Conservation (phyloP, 2,329 filamentous ascomycete species). For the Neonectria hederae region DNA sequence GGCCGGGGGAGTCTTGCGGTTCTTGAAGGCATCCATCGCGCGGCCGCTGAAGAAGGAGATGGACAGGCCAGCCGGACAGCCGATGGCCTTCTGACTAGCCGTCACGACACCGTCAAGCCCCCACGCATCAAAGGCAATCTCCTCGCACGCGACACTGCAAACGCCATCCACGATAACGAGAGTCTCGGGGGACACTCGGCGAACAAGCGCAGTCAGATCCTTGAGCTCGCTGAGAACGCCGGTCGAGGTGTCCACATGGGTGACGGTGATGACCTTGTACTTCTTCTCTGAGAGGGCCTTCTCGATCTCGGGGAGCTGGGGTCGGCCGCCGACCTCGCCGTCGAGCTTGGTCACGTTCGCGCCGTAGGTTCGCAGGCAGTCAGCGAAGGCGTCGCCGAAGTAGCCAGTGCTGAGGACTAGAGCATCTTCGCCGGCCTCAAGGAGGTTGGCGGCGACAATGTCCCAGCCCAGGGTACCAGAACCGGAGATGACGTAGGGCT, state of each 20-base stretch:
- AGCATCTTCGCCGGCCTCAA: slow-evolving; percentile 88
- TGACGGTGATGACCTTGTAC: slow-evolving; percentile 95
- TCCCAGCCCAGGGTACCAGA: slow-evolving; percentile 98
- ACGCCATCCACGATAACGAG: slow-evolving; percentile 94
- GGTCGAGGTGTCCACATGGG: slow-evolving; percentile 97
- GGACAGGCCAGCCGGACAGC: slow-evolving; percentile 90
- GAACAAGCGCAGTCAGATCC: slow-evolving; percentile 82
- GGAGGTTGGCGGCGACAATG: slow-evolving; percentile 90
- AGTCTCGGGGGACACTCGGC: slow-evolving; percentile 88
- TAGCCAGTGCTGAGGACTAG: slow-evolving; percentile 96
- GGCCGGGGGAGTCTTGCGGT: slow-evolving; percentile 80
- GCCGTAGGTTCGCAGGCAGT: slow-evolving; percentile 92
- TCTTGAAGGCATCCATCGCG: slow-evolving; percentile 83
- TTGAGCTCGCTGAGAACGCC: slow-evolving; percentile 94
- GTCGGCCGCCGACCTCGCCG: slow-evolving; percentile 86
- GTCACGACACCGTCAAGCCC: slow-evolving; percentile 92
- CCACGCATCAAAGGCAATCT: slow-evolving; percentile 97
- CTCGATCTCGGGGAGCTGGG: slow-evolving; percentile 88
- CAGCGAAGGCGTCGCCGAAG: slow-evolving; percentile 94
- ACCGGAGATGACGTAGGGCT: slow-evolving; percentile 93
- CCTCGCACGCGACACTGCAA: slow-evolving; percentile 95
- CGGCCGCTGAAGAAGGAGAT: slow-evolving; percentile 94
- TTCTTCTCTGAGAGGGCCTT: slow-evolving; percentile 87
- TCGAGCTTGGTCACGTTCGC: slow-evolving; percentile 90
- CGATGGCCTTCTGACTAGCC: slow-evolving; percentile 96